Evolutionary conservation across 179 eudicot species (phyloP).

Genomic region (Drosera spatulata): DNA sequence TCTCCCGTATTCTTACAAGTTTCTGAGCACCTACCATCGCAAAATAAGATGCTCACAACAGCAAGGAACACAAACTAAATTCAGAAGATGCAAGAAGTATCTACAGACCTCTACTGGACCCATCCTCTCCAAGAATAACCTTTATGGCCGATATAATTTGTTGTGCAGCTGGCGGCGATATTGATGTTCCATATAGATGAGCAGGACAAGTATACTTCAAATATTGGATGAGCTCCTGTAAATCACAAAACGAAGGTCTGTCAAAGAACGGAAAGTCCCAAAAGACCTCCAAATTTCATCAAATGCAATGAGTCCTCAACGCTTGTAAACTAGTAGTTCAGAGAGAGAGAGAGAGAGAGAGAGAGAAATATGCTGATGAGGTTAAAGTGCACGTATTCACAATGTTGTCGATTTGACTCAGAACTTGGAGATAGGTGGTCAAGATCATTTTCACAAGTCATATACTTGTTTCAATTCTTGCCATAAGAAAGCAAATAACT

Average conservation of each 20-base stretch:
- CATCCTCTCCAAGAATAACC: constrained; percentile 91
- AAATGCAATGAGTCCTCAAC: no score
- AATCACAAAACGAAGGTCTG: neutral
- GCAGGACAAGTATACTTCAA: constrained; percentile 76
- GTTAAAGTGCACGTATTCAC: no score
- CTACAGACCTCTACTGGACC: constrained; percentile 71
- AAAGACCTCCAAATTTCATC: no score
- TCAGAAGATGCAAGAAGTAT: neutral
- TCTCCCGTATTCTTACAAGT: constrained; percentile 79
- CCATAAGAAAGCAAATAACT: no score
- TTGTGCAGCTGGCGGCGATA: constrained; percentile 93
- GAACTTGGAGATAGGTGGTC: no score
- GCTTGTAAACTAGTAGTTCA: no score
- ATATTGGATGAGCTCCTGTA: constrained; percentile 79
- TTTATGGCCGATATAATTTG: constrained; percentile 74
- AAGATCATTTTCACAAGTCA: neutral
- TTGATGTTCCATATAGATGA: constrained; percentile 86
- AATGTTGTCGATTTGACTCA: no score
- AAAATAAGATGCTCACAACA: neutral
- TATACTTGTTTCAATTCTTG: neutral
- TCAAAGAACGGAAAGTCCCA: no score
- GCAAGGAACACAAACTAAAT: neutral
- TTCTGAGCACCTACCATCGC: constrained; percentile 68
- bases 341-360: no score
- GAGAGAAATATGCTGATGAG: no score